Percentiles rank a stretch among this genome's conserved stretches.
phyloP scores from a whole-genome alignment of 2,329 filamentous ascomycete genomes.

The Stachybotrys chartarum region DNA sequence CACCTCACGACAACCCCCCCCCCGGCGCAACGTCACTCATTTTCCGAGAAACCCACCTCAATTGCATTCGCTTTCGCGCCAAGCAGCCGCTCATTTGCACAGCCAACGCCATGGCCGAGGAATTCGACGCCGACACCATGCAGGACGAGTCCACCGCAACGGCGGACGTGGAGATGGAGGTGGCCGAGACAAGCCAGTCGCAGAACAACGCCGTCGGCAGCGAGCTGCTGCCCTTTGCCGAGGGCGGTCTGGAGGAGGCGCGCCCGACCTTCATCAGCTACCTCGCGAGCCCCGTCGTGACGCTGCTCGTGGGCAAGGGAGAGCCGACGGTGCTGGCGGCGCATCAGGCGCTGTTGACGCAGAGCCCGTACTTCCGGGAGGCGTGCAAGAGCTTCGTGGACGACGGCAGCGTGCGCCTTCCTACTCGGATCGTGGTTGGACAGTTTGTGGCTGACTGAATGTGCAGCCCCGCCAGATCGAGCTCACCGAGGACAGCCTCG shows the following conservation, averaged over 20 bases:
- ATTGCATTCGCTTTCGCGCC: neutral
- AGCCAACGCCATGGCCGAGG: constrained; percentile 24
- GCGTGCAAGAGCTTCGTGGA: constrained; percentile 54
- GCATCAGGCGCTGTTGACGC: constrained; percentile 68
- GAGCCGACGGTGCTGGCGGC: constrained; percentile 63
- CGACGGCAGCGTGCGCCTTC: constrained; percentile 49
- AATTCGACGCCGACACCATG: constrained; percentile 6
- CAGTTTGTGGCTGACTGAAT: neutral
- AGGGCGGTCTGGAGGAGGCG: constrained; percentile 22
- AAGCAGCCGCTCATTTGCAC: neutral
- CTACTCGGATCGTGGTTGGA: neutral
- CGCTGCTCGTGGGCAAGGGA: constrained; percentile 56
- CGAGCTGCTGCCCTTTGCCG: constrained; percentile 26
- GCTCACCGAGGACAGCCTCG: constrained; percentile 37
- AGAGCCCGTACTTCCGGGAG: constrained; percentile 68
- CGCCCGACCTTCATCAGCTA: constrained; percentile 47
- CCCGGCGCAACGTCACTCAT: no score
- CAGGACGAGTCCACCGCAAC: constrained; percentile 12
- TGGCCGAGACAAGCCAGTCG: constrained; percentile 18
- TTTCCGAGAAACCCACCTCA: neutral
- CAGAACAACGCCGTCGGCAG: constrained; percentile 27
- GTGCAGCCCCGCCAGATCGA: constrained; percentile 57
- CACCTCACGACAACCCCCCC: no score
- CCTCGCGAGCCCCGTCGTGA: constrained; percentile 62
- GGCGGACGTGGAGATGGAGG: constrained; percentile 33